Percentiles rank a stretch among this genome's conserved stretches.
phyloP scores from a whole-genome alignment of 768 basidiomycete genomes.

The Paxillus rubicundulus region DNA sequence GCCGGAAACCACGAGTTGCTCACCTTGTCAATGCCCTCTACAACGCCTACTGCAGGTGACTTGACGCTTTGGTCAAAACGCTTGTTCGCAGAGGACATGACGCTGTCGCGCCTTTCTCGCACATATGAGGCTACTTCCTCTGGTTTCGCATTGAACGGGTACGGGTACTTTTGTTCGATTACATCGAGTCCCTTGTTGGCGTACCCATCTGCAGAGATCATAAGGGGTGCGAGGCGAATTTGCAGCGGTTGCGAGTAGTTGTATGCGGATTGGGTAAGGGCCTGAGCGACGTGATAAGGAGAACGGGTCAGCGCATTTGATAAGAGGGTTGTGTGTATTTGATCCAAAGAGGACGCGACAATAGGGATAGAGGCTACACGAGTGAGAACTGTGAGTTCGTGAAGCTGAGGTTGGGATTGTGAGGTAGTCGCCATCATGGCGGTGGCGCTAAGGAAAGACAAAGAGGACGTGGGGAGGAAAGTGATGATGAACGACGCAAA shows the following conservation, averaged over 20 bases:
- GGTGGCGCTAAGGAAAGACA: neutral
- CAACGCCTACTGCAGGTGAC: constrained; percentile 59
- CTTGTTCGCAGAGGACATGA: constrained; percentile 55
- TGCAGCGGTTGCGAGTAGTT: constrained; percentile 66
- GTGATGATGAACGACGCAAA: constrained; percentile 5
- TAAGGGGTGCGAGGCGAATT: constrained; percentile 60
- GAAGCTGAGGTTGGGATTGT: constrained; percentile 26
- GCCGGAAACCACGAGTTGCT: constrained; percentile 23
- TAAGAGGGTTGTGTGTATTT: constrained; percentile 57
- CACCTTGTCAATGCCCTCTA: constrained; percentile 72
- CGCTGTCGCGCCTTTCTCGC: constrained; percentile 53
- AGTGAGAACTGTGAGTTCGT: constrained; percentile 58
- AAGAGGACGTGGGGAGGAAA: constrained; percentile 2
- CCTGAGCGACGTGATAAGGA: constrained; percentile 65
- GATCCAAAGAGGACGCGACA: constrained; percentile 59
- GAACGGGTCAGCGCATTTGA: constrained; percentile 60
- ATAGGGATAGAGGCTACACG: constrained; percentile 76
- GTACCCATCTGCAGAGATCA: constrained; percentile 58
- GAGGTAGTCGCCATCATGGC: constrained; percentile 37
- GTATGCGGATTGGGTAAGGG: constrained; percentile 56
- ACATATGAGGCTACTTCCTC: constrained; percentile 66
- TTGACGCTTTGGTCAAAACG: constrained; percentile 65
- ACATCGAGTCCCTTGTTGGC: constrained; percentile 76
- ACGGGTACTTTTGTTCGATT: constrained; percentile 71
- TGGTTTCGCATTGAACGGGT: constrained; percentile 70